Conservation (phyloP, 1,139 yeast species). For the Taphrina betulina region DNA sequence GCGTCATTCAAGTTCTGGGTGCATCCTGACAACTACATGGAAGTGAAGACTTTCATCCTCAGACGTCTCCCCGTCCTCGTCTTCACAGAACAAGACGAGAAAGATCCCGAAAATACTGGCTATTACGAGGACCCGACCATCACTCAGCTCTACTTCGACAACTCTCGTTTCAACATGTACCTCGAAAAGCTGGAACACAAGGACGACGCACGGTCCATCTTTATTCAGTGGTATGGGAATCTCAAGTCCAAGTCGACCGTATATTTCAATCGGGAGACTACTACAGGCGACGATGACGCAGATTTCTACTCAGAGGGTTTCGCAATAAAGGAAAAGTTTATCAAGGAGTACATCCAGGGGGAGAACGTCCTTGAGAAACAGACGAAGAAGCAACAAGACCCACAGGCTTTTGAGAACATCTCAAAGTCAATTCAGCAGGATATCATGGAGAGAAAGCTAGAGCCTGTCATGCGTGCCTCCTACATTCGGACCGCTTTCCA, state of each 20-base stretch:
- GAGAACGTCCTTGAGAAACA: conserved; percentile 51
- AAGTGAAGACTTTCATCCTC: conserved; percentile 86
- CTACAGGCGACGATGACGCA: conserved; percentile 52
- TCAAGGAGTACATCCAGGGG: conserved; percentile 60
- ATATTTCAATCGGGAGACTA: conserved; percentile 70
- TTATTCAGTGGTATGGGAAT: conserved; percentile 90
- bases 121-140: conserved; percentile 67
- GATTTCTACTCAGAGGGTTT: conserved; percentile 60
- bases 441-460: conserved; percentile 63
- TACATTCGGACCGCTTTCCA: conserved; percentile 95
- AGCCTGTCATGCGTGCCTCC: conserved; percentile 82
- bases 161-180: conserved; percentile 75
- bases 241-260: conserved; percentile 73
- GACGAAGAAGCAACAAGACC: conserved; percentile 56
- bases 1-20: conserved; percentile 88
- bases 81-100: conserved; percentile 52
- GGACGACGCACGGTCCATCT: conserved; percentile 68
- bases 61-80: conserved; percentile 91
- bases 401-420: conserved; percentile 55
- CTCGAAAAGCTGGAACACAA: conserved; percentile 71
- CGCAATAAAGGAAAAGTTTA: conserved; percentile 72
- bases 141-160: conserved; percentile 86
- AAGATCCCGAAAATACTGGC: conserved; percentile 45
- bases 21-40: conserved; percentile 94
- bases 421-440: conserved; percentile 63